Evolutionary conservation across 129 eudicot species (phyloP), one percentile per base, ranked within the genome.

Genomic region (Ambrosia artemisiifolia): DNA sequence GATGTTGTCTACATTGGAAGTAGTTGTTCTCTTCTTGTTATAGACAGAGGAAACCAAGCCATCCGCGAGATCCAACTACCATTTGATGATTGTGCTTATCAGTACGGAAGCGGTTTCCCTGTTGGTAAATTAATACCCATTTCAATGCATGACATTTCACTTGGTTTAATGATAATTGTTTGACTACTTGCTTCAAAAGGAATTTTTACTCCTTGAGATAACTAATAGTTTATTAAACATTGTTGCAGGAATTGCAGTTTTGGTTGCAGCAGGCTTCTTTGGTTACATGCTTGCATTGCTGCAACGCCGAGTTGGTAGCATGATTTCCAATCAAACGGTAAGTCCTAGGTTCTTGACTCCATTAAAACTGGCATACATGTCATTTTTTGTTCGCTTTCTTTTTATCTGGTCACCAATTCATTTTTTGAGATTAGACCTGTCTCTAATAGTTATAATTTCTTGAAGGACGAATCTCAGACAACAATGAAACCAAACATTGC

Each of bases 1-100:
- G 99, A 94, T 86, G 96, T 90, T 47, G 83, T 90, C 14, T 94
- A 87, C 77, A 80, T 90, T 30, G 99, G 97, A 64, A 94, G 99
- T 73, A 94, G 99, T 69, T 94, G 99, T 74, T 94, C 99, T 1
- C 92, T 94, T 61, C 96, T 94, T 60, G 97, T 94, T 62, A 88
- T 94, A 63, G 99, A 94, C 77, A 85, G 98, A 72, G 98, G 98
- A 63, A 88, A 90, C 85, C 88, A 88, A 74, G 99, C 99, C 11
- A 90, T 94, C 63, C 85, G 97, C 38, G 98, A 94, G 81, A 94
- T 94, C 59, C 99, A 90, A 59, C 97, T 94, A 24, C 86, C 90
- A 53, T 90, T 94, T 71, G 97, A 94, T 59, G 97, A 94, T 61
- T 94, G 99, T 76, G 97, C 96, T 81, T 90, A 90, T 82, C 97